Percentiles rank a stretch among this genome's conserved stretches.
Evolutionary conservation across 352 stramenopile species (phyloP).

Genomic region (Phytophthora cactorum): DNA sequence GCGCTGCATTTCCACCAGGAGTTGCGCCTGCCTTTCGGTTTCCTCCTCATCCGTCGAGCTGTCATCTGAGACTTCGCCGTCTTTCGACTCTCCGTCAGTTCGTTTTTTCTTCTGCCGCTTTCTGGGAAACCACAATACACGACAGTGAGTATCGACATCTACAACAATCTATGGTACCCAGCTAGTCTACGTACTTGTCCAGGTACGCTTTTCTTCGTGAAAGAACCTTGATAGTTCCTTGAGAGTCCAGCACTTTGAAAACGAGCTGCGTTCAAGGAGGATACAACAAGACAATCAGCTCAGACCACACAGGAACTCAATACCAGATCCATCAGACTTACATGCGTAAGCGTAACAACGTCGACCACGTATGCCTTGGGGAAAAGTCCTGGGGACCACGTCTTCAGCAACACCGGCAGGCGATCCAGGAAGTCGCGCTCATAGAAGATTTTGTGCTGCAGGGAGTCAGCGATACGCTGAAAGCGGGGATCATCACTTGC

Average conservation of each 20-base stretch:
- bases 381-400: slow-evolving; percentile 75
- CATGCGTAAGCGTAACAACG: slow-evolving; percentile 88
- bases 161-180: not conserved
- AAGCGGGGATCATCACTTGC: slow-evolving; percentile 78
- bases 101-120: slow-evolving; percentile 59
- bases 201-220: slow-evolving; percentile 71
- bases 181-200: slow-evolving; percentile 44
- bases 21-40: slow-evolving; percentile 64
- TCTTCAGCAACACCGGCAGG: slow-evolving; percentile 80
- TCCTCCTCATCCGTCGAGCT: slow-evolving; percentile 83
- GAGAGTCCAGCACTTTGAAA: slow-evolving; percentile 85
- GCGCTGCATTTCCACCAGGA: slow-evolving; percentile 85
- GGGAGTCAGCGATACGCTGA: slow-evolving; percentile 80
- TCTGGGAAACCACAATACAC: slow-evolving; percentile 23
- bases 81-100: slow-evolving; percentile 31
- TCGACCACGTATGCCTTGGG: slow-evolving; percentile 72
- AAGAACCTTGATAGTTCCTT: slow-evolving; percentile 88
- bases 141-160: slow-evolving; percentile 10
- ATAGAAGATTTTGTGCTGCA: slow-evolving; percentile 91
- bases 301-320: not conserved
- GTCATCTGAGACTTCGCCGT: slow-evolving; percentile 48
- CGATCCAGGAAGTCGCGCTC: slow-evolving; percentile 89
- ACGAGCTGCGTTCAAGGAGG: slow-evolving; percentile 57
- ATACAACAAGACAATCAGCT: slow-evolving; percentile 12
- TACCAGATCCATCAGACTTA: slow-evolving; percentile 36